phyloP scores from a whole-genome alignment of 768 basidiomycete species.

The Lyophyllum semitale region DNA sequence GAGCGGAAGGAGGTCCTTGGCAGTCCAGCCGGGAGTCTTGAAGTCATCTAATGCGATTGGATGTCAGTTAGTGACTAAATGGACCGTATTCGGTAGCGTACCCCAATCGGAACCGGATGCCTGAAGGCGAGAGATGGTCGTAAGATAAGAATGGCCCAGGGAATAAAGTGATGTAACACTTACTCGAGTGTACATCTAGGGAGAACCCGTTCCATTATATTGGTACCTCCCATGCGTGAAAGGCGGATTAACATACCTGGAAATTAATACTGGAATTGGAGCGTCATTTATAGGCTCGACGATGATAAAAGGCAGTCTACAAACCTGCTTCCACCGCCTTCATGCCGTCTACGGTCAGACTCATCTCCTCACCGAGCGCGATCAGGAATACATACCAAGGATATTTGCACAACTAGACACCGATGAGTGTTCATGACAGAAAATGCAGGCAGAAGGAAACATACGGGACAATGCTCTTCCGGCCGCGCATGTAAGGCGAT shows the following conservation, averaged over 20 bases:
- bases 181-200: conserved; percentile 68
- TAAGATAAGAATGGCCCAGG: background rate
- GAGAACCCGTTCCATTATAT: background rate
- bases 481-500: conserved; percentile 60
- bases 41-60: conserved; percentile 56
- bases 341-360: background rate
- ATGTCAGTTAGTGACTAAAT: background rate
- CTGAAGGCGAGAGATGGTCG: conserved; percentile 25
- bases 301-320: background rate
- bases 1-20: conserved; percentile 65
- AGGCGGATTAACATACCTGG: conserved; percentile 41
- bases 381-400: conserved; percentile 38
- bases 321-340: conserved; percentile 59
- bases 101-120: conserved; percentile 75
- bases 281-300: background rate
- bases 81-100: conserved; percentile 26
- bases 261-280: conserved; percentile 60
- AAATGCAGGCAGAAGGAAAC: conserved; percentile 18
- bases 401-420: conserved; percentile 68
- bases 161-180: conserved; percentile 8
- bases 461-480: conserved; percentile 69
- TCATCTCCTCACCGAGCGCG: background rate
- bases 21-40: conserved; percentile 70
- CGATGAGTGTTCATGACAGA: too few species aligned
- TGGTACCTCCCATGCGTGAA: background rate